Conservation (phyloP, 139 green algal genomes). For the Micromonas commoda region DNA sequence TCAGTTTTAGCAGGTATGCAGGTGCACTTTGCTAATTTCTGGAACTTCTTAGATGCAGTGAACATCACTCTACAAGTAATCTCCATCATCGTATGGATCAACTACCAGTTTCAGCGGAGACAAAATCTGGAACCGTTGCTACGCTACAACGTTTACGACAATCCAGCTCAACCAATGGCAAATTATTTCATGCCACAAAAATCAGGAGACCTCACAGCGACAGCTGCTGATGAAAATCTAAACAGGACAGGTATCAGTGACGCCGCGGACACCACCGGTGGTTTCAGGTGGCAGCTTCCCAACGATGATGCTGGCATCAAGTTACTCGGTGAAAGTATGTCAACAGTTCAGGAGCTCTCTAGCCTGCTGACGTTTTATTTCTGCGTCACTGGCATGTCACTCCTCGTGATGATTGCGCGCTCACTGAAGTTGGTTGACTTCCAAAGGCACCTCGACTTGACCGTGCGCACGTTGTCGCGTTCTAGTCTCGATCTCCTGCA, state of each 20-base stretch:
- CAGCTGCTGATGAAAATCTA: too few species aligned
- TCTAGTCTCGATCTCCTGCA: neutral
- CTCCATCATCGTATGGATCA: neutral
- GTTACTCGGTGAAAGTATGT: neutral
- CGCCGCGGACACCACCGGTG: too few species aligned
- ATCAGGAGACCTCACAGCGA: too few species aligned
- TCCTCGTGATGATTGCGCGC: neutral
- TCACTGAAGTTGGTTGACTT: neutral
- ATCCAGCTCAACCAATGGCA: neutral
- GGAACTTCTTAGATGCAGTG: neutral
- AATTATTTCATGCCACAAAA: constrained; percentile 1
- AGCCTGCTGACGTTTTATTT: neutral
- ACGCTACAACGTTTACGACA: neutral
- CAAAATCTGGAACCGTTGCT: neutral
- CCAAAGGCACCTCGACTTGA: neutral
- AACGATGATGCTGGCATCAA: neutral
- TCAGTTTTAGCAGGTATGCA: neutral
- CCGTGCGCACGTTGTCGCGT: neutral
- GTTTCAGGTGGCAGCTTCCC: neutral
- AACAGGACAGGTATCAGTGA: too few species aligned
- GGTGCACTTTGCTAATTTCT: neutral
- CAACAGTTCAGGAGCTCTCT: neutral
- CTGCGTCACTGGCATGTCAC: neutral
- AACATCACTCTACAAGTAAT: neutral
- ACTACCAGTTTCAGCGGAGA: neutral